These are phyloP conservation scores for Cordyceps cicadae DNA, from an alignment of 2,329 filamentous ascomycete genomes.

Conservation along the genomic window DNA sequence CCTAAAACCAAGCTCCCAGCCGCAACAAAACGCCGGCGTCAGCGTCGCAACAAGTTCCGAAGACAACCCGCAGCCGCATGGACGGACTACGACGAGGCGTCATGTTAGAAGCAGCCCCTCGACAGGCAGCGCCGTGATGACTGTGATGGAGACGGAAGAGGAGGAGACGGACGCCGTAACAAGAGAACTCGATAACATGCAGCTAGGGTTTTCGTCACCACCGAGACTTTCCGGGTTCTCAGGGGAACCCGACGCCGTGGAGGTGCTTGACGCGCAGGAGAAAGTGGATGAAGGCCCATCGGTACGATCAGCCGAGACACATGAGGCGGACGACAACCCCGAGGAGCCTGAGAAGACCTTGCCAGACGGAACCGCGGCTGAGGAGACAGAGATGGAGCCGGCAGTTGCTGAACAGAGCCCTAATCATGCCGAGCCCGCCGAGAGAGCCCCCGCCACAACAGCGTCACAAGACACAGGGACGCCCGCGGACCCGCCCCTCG, in stretches of 20 bases:
- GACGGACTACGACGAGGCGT: conserved; percentile 66
- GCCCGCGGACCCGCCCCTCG: background rate
- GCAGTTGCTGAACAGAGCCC: conserved; percentile 3
- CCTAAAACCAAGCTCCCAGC: conserved; percentile 26
- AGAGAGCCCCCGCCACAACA: background rate
- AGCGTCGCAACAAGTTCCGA: conserved; percentile 28
- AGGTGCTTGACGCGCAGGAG: conserved; percentile 30
- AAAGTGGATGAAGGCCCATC: background rate
- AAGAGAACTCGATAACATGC: conserved; percentile 38
- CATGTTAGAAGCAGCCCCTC: conserved; percentile 76
- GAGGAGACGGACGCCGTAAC: conserved; percentile 50
- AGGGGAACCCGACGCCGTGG: conserved; percentile 31
- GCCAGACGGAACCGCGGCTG: conserved; percentile 14
- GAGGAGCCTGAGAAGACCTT: background rate
- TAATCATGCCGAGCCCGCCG: background rate
- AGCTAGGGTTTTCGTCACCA: conserved; percentile 31
- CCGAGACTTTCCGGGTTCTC: conserved; percentile 19
- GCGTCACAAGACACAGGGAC: background rate
- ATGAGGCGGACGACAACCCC: background rate
- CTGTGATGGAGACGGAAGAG: conserved; percentile 75
- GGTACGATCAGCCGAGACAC: background rate
- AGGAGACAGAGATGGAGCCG: conserved; percentile 18
- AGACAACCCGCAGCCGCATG: conserved; percentile 43
- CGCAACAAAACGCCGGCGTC: conserved; percentile 17
- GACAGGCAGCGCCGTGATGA: conserved; percentile 68